Conservation (phyloP, 2,329 filamentous ascomycete species). For the Penicillium sp. region DNA sequence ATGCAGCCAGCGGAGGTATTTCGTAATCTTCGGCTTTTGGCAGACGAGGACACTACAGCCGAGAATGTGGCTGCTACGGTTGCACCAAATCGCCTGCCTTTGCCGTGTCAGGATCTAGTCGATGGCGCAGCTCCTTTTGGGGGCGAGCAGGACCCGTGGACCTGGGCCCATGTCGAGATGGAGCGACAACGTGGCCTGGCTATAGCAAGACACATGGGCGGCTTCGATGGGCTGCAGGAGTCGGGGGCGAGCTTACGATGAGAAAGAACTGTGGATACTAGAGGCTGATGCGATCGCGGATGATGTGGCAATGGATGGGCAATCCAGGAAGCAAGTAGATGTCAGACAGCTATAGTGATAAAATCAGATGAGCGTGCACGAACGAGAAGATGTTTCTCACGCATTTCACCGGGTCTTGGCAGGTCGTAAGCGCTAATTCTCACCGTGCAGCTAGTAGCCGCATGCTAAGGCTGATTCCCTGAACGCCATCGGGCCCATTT, state of each 20-base stretch:
- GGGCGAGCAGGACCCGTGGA: not conserved
- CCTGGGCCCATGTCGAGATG: not conserved
- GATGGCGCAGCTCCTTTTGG: not conserved
- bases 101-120: not conserved
- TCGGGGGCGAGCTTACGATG: not conserved
- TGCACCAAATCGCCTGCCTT: not conserved
- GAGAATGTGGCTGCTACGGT: not conserved
- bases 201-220: not conserved
- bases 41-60: not conserved
- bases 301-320: not conserved
- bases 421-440: not conserved
- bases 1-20: not conserved
- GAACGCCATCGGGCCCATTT: not conserved
- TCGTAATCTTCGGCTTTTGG: not conserved
- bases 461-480: not conserved
- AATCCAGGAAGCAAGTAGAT: not conserved
- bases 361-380: not conserved
- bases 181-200: not conserved
- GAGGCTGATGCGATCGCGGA: not conserved
- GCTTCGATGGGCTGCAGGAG: not conserved
- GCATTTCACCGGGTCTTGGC: not conserved
- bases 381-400: not conserved
- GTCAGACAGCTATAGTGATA: not conserved
- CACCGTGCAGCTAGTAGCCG: not conserved
- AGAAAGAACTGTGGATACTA: not conserved